Evolutionary conservation across 208 protist species (phyloP).

Genomic region (Trypanosoma mega): DNA sequence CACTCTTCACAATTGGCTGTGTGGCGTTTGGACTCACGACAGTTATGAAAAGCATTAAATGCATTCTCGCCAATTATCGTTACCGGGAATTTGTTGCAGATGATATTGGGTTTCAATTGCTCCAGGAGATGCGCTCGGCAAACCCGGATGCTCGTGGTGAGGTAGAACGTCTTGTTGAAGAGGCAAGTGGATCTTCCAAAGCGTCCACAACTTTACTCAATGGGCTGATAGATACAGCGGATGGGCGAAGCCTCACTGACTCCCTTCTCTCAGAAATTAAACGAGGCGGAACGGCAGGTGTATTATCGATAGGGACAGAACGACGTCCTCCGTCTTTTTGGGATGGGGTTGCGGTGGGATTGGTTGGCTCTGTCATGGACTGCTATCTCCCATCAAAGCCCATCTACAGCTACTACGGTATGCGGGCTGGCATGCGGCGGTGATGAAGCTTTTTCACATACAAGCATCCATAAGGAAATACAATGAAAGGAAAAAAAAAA

Average conservation of each 20-base stretch:
- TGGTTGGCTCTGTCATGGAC: slow-evolving; percentile 81
- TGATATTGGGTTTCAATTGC: slow-evolving; percentile 59
- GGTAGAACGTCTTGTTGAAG: slow-evolving; percentile 20
- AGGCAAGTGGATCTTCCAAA: not conserved
- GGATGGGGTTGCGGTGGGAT: slow-evolving; percentile 80
- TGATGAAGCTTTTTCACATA: no score
- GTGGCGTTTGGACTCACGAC: slow-evolving; percentile 55
- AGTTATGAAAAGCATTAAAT: slow-evolving; percentile 67
- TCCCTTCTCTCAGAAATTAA: no score
- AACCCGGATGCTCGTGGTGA: slow-evolving; percentile 13
- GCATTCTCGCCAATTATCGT: slow-evolving; percentile 57
- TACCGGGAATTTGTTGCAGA: slow-evolving; percentile 76
- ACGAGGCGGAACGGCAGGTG: no score
- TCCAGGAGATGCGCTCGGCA: slow-evolving; percentile 31
- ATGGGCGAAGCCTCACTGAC: not conserved
- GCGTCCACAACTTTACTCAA: not conserved
- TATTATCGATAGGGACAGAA: no score
- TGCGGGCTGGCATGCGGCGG: slow-evolving; percentile 54
- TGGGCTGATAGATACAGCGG: not conserved
- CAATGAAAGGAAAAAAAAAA: no score
- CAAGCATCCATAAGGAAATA: no score
- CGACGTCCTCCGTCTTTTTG: slow-evolving; percentile 48
- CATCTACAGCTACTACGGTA: slow-evolving; percentile 63
- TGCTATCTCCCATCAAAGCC: slow-evolving; percentile 79
- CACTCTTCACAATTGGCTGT: slow-evolving; percentile 74